phyloP scores from a whole-genome alignment of 2,329 filamentous ascomycete genomes.

The Colletotrichum melonis region DNA sequence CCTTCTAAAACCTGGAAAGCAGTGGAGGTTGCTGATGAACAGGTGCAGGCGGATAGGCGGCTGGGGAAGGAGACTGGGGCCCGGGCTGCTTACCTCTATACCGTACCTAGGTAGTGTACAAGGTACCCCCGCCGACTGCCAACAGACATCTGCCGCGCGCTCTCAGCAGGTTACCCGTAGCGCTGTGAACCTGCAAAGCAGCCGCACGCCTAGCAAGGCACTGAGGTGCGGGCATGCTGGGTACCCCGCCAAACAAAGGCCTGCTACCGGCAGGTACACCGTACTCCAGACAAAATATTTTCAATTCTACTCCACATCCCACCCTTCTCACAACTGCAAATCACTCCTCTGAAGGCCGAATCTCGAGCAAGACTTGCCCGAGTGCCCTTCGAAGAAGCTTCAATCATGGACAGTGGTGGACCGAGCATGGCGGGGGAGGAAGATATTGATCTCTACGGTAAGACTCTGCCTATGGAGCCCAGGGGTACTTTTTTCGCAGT shows the following conservation, averaged over 20 bases:
- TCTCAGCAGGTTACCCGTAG: background rate
- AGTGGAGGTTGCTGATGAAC: background rate
- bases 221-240: background rate
- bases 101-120: no score
- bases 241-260: slow-evolving; percentile 31
- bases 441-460: slow-evolving; percentile 73
- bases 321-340: slow-evolving; percentile 33
- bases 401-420: slow-evolving; percentile 39
- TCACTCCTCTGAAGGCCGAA: slow-evolving; percentile 26
- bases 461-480: slow-evolving; percentile 38
- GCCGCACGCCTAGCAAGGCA: slow-evolving; percentile 22
- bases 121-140: no score
- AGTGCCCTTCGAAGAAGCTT: slow-evolving; percentile 23
- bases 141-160: background rate
- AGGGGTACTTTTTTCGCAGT: slow-evolving; percentile 28
- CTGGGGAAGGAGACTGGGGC: background rate
- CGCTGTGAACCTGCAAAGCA: background rate
- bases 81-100: background rate
- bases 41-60: slow-evolving; percentile 7
- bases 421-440: slow-evolving; percentile 40
- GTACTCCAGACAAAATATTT: slow-evolving; percentile 35
- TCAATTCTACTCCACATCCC: slow-evolving; percentile 33
- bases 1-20: background rate
- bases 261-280: background rate
- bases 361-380: slow-evolving; percentile 32